A percentile compares a stretch with the other conserved stretches of the same genome.
phyloP scores from a whole-genome alignment of 2,329 filamentous ascomycete genomes.

The Pseudocercospora musae region DNA sequence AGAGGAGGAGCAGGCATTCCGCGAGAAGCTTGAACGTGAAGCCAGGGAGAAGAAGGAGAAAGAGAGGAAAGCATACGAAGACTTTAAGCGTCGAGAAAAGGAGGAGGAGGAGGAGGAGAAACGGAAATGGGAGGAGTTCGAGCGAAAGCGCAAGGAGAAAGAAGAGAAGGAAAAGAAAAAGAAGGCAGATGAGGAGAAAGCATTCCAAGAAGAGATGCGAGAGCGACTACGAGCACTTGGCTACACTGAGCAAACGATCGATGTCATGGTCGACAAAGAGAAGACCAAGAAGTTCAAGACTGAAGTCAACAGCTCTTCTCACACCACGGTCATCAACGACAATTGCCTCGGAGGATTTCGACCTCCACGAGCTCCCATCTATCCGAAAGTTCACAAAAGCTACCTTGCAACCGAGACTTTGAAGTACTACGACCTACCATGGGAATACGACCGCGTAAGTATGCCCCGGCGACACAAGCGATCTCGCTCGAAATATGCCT shows the following conservation, averaged over 20 bases:
- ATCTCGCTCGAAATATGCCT: background rate
- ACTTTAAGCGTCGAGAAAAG: slow-evolving; percentile 27
- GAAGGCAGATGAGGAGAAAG: slow-evolving; percentile 35
- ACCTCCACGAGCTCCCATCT: slow-evolving; percentile 37
- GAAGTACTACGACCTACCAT: slow-evolving; percentile 48
- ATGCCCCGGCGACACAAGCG: background rate
- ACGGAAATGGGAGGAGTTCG: slow-evolving; percentile 40
- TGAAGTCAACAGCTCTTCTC: slow-evolving; percentile 16
- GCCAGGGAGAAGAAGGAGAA: slow-evolving; percentile 36
- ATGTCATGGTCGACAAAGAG: slow-evolving; percentile 47
- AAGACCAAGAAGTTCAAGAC: slow-evolving; percentile 39
- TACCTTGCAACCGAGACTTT: slow-evolving; percentile 48
- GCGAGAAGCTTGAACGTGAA: slow-evolving; percentile 39
- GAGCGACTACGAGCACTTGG: slow-evolving; percentile 44
- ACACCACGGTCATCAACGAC: slow-evolving; percentile 10
- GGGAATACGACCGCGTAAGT: slow-evolving; percentile 48
- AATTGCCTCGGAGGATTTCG: slow-evolving; percentile 12
- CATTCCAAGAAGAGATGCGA: slow-evolving; percentile 46
- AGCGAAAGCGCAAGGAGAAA: slow-evolving; percentile 72
- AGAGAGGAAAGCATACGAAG: slow-evolving; percentile 33
- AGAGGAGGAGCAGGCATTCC: slow-evolving; percentile 41
- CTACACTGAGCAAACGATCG: slow-evolving; percentile 48
- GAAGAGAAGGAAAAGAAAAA: slow-evolving; percentile 32
- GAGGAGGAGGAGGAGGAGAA: slow-evolving; percentile 41
- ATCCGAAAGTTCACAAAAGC: slow-evolving; percentile 47